Evolutionary conservation across 108 stramenopile genomes (phyloP), one percentile per base, ranked within the genome.

Genomic region (Mediolabrus comicus): DNA sequence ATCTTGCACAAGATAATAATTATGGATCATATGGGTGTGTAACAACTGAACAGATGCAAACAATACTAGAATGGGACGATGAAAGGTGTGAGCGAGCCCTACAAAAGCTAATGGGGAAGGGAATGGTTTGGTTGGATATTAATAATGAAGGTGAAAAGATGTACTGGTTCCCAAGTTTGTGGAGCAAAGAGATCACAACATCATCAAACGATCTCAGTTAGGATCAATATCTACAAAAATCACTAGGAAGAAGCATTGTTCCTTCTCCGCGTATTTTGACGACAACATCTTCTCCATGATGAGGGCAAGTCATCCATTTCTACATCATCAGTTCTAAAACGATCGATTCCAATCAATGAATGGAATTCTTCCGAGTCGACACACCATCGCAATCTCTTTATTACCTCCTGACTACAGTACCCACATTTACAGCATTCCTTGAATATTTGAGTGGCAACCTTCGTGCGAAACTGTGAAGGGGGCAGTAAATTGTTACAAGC

Each of bases 121-220:
- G 92, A 26, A 96, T 96, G 91, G 89, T 80, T 8, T 93, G 95
- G 95, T 62, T 91, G 35, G 95, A 96, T 71, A 65, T 74, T 14
- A 62, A 49, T 25, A 59, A 82, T 65, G 52, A 79, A 46, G 89
- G 87, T 10, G 69, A 72, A 14, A 77, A 79, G 12, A 82, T 56
- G 49, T 92, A 92, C 49, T 95, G 90, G 90, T 92, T 92, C 63
- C 94, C 93, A 17, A 68, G 68, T 69, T 60, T 69, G 33, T 69
- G 68, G 68, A 59, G 33, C 32, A 55, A 69, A 49, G 56, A 16
- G 19, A 24, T n/a, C n/a, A n/a, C n/a, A n/a, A n/a, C n/a, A n/a
- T n/a, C n/a, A n/a, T n/a, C n/a, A n/a, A n/a, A n/a, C n/a, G n/a
- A n/a, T 22, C 14, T 49, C 19, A 49, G 19, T 49, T 49, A 49